Base-by-base conservation (phyloP, 1,284 basidiomycete species). In the Heterobasidion annosum region DNA sequence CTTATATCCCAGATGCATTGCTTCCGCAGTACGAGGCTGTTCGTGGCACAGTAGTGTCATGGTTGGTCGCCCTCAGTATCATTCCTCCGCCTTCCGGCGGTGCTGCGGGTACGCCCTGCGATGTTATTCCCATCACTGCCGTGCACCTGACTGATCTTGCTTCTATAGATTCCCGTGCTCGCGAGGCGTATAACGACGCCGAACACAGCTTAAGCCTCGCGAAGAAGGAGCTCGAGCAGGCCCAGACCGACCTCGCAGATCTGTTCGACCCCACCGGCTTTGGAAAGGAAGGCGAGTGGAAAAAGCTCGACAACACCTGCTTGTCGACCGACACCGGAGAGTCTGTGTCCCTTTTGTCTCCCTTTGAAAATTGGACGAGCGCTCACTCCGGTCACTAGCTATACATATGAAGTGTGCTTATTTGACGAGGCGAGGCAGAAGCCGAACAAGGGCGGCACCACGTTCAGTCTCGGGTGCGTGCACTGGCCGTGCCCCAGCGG, bases 381-480 rank as follows among this genome's bases (percentile, higher is more conserved):
- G 47, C 8, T 52, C 9, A 25, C 46, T 2, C 32, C 52, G 48
- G 0, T 44, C 42, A 46, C 0, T 57, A 94, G 92, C 59, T 99
- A 98, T 70, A 93, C 87, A 1, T 99, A 99, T 69, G 92, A 96
- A 67, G 77, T 98, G n/a, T 99, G 96, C 73, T 81, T 98, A 64
- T 98, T 98, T 61, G 82, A 86, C 12, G 82, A 88, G 60, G 91
- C 89, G 1, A 88, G 77, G 53, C 96, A 99, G 71, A 97, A 91
- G 69, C 87, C 91, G 16, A 90, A 89, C 66, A 83, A 86, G 58
- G 91, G 93, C 53, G 86, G 89, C 18, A 76, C 77, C 5, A 82
- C 78, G 0, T 90, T 92, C 71, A 88, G 82, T 61, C 83, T 98
- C 32, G 96, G 96, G 93, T 94, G 58, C 62, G 83, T 73, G 5